Base-by-base conservation (phyloP, 2,329 filamentous ascomycete species). In the Cryphonectria naterciae region DNA sequence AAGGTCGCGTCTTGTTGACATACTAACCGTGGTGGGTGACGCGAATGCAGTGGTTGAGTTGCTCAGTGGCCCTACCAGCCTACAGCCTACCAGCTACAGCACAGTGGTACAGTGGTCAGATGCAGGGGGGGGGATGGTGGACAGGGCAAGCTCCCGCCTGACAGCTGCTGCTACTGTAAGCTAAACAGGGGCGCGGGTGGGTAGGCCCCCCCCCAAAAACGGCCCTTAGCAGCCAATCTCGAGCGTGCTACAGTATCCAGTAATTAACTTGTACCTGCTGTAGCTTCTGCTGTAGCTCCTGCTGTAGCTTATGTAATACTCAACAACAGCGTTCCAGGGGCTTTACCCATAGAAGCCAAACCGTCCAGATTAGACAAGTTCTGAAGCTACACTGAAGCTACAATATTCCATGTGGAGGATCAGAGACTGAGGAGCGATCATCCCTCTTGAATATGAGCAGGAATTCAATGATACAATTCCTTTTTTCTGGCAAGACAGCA, bases 1-100 rank as follows among this genome's bases (percentile, higher is more conserved):
- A n/a, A 49, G 25, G 64, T 70, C 69, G 69, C 69, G 69, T 70
- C 65, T 54, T 54, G 32, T 41, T 70, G 52, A 65, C 62, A 41
- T 46, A 7, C 32, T 32, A 32, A 32, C 8, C 4, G 60, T 25
- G 60, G 65, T 60, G 65, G 4, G 60, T 25, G 60, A 68, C 65
- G 65, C 69, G 69, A 35, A 58, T 65, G 49, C 46, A 49, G 46
- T 22, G 46, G 46, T 49, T 49, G 46, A 49, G 11, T n/a, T 49
- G 32, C 32, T 32, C 32, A 32, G 32, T 32, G 22, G 46, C 22
- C 46, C 46, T 49, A 39, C 37, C 37, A 39, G 19, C 41, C 37
- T 5, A 49, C 5, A 5, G n/a, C 5, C 43, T 8, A 22, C 43
- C 43, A 49, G 43, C 43, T 49, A 49, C 43, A 22, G 43, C n/a